Evolutionary conservation across 768 basidiomycete genomes (phyloP).

Genomic region (Russula griseocarnosa): DNA sequence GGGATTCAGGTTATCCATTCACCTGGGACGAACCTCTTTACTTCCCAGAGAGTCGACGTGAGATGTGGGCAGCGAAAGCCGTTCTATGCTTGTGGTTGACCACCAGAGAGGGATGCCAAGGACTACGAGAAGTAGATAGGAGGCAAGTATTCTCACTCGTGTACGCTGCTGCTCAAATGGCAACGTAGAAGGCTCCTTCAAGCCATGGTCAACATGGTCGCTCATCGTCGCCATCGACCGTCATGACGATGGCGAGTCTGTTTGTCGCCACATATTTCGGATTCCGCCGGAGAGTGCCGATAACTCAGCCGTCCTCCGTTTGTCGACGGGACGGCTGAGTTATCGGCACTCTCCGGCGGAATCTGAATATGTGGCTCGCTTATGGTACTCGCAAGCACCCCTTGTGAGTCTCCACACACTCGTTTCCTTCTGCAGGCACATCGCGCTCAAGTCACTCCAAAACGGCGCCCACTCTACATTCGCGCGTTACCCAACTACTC

Average conservation of each 20-base stretch:
- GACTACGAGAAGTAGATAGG: constrained; percentile 77
- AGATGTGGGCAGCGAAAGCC: constrained; percentile 58
- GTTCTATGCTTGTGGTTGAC: constrained; percentile 85
- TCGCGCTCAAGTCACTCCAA: constrained; percentile 14
- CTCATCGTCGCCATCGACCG: constrained; percentile 7
- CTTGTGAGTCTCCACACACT: constrained; percentile 2
- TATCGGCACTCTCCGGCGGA: constrained; percentile 9
- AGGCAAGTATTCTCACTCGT: constrained; percentile 58
- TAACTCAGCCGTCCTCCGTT: too few relatives aligned
- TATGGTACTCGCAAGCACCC: not conserved
- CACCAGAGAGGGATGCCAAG: constrained; percentile 90
- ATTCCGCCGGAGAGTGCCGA: too few relatives aligned
- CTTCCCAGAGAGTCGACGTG: constrained; percentile 15
- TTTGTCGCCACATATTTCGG: too few relatives aligned
- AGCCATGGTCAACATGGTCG: not conserved
- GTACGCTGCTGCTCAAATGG: constrained; percentile 14
- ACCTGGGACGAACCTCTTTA: constrained; percentile 22
- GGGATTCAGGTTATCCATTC: not conserved
- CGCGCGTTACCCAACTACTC: not conserved
- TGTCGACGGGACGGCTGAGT: too few relatives aligned
- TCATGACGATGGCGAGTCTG: too few relatives aligned
- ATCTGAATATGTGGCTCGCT: constrained; percentile 18
- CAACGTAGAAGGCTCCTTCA: constrained; percentile 22
- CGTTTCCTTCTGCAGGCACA: constrained; percentile 10
- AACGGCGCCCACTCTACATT: not conserved